Evolutionary conservation across 2,329 filamentous ascomycete species (phyloP).

Genomic region (Aspergillus arachidicola): DNA sequence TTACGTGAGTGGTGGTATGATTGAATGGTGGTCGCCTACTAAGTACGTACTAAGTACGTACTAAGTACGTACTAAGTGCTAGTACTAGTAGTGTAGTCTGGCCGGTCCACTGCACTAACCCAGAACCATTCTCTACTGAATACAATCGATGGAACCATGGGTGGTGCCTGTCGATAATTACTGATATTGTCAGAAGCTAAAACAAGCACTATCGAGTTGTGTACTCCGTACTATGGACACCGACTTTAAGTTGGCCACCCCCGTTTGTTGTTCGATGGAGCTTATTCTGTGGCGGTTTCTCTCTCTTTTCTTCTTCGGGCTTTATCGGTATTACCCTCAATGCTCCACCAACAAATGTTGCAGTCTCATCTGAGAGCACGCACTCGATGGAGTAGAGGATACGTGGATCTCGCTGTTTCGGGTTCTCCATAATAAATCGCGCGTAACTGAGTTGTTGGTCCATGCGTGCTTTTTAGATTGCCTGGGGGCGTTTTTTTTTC

Average conservation of each 20-base stretch:
- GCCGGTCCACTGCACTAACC: neutral
- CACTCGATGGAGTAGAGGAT: neutral
- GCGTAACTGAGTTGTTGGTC: neutral
- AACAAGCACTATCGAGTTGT: slow-evolving; percentile 8
- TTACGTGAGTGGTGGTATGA: slow-evolving; percentile 3
- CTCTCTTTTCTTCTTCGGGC: neutral
- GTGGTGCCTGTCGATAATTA: slow-evolving; percentile 22
- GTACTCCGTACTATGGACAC: slow-evolving; percentile 8
- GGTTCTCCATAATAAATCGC: slow-evolving; percentile 3
- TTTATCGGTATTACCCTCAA: neutral
- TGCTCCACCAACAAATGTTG: neutral
- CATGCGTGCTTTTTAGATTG: slow-evolving; percentile 4
- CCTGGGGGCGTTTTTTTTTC: neutral
- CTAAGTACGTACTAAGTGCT: neutral
- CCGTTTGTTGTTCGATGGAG: neutral
- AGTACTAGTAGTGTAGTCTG: neutral
- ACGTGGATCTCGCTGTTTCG: neutral
- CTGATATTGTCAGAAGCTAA: slow-evolving; percentile 10
- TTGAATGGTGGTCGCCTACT: neutral
- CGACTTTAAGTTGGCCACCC: slow-evolving; percentile 4
- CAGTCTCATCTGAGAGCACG: neutral
- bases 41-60: neutral
- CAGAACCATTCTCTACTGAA: slow-evolving; percentile 4
- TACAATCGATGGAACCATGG: slow-evolving; percentile 15
- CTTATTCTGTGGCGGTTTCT: neutral